A percentile compares a stretch with the other conserved stretches of the same genome.
Evolutionary conservation across 257 asterid species (phyloP).

Genomic region (Striga asiatica): DNA sequence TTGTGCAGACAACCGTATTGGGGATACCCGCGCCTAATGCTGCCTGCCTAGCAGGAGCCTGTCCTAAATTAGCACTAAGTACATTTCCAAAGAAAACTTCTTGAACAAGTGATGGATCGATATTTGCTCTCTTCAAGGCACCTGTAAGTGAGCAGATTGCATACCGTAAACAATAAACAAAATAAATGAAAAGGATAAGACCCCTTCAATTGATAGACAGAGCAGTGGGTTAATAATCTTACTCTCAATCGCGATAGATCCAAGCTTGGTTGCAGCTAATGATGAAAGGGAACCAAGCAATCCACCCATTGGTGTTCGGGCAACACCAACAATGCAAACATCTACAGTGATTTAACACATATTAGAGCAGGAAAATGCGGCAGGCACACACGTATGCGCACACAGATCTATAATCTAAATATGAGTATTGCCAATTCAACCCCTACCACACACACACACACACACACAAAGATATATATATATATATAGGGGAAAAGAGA

Average conservation of each 20-base stretch:
- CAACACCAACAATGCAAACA: constrained; percentile 95
- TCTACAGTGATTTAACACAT: constrained; percentile 29
- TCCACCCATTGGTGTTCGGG: constrained; percentile 95
- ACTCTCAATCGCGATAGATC: constrained; percentile 86
- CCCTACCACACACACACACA: not conserved
- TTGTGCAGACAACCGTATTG: constrained; percentile 71
- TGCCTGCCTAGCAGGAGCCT: constrained; percentile 99
- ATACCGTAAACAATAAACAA: not conserved
- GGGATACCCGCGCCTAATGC: constrained; percentile 98
- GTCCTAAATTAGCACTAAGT: constrained; percentile 95
- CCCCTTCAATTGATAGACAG: not conserved
- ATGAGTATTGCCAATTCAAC: too few species aligned
- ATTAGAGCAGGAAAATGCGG: constrained; percentile 2
- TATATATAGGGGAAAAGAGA: not conserved
- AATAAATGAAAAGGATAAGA: too few species aligned
- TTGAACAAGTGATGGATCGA: constrained; percentile 86
- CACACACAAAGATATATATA: too few species aligned
- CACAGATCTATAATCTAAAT: not conserved
- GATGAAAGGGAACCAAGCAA: constrained; percentile 94
- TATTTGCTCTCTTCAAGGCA: constrained; percentile 83
- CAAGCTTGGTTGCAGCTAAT: constrained; percentile 86
- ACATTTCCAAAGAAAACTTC: constrained; percentile 95
- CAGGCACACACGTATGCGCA: too few species aligned
- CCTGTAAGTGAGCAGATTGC: constrained; percentile 34
- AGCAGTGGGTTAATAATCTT: constrained; percentile 21